Evolutionary conservation across 306 rosid genomes (phyloP), one percentile per base, ranked within the genome.

Genomic region (Ceratonia siliqua): DNA sequence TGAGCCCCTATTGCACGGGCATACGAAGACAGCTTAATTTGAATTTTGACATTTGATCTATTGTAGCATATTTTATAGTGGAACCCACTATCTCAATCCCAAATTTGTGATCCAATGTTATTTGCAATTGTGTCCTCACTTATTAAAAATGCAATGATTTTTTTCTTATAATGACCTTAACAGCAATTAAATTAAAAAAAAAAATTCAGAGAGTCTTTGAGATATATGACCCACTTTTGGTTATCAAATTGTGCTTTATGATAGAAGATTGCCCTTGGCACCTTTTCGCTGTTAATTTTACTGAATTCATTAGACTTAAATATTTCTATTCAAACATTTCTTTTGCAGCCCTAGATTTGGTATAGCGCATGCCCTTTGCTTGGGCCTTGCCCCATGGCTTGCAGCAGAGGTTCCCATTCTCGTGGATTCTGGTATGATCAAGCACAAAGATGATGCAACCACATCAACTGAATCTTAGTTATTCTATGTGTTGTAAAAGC

Each of bases 371-470:
- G 97, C 98, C 17, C 98, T 95, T 59, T 95, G 99, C 83, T 82
- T 95, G 87, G 99, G 99, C 15, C 99, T 95, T 83, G 99, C 98
- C 17, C 99, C 99, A 4, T 95, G 99, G 99, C 95, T 95, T 70
- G 99, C 99, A 1, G 99, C 99, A 0, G 99, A 95, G 85, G 73
- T 95, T 79, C 99, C 99, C 72, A 55, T 92, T 76, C 99, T 95
- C 18, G 99, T 95, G 67, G 99, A 95, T 87, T 95, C 99, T 81
- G 98, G 99, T 57, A 90, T 92, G 97, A 87, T 95, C 76, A 95
- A 95, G 96, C 98, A 95, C 93, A 95, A 87, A 81, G 99, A 95
- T 43, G 91, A 95, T 61, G 85, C 89, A 5, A 81, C 99, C 42
- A 78, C 99, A 38, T 92, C 99, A 13, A 25, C 86, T 24, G 96